Conservation (phyloP, 305 asterid genomes). For the Lippia alba region DNA sequence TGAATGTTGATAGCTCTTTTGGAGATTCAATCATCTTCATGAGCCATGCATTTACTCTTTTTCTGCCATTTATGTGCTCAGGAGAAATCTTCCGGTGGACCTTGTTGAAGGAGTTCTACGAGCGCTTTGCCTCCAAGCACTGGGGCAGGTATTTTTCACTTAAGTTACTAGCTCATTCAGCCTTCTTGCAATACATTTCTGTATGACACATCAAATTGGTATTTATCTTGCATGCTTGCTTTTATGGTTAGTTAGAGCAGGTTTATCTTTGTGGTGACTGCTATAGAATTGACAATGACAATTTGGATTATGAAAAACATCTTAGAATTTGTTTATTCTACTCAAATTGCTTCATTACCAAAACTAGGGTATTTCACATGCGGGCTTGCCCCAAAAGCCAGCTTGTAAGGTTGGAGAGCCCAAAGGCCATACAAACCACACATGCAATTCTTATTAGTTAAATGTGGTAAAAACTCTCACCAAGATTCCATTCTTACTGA, state of each 20-base stretch:
- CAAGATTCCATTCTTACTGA: too few relatives aligned
- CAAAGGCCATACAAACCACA: too few relatives aligned
- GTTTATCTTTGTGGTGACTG: background rate
- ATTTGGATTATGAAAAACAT: background rate
- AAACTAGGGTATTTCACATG: background rate
- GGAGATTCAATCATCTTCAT: background rate
- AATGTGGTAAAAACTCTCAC: too few relatives aligned
- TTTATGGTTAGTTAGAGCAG: background rate
- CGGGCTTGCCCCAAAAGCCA: background rate
- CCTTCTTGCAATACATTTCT: slow-evolving; percentile 43
- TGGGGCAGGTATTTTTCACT: slow-evolving; percentile 70
- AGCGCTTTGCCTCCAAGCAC: slow-evolving; percentile 81
- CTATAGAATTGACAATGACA: background rate
- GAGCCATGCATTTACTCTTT: slow-evolving; percentile 10
- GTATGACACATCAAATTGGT: slow-evolving; percentile 30
- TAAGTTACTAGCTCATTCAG: background rate
- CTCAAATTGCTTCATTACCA: background rate
- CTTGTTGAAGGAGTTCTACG: slow-evolving; percentile 83
- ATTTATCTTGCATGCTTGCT: background rate
- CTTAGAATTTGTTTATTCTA: background rate
- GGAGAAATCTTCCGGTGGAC: slow-evolving; percentile 82
- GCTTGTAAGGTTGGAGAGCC: too few relatives aligned
- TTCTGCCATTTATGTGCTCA: slow-evolving; percentile 28
- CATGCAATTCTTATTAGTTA: too few relatives aligned
- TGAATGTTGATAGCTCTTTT: background rate